phyloP scores from a whole-genome alignment of 257 asterid species.

The Verbascum thapsus region DNA sequence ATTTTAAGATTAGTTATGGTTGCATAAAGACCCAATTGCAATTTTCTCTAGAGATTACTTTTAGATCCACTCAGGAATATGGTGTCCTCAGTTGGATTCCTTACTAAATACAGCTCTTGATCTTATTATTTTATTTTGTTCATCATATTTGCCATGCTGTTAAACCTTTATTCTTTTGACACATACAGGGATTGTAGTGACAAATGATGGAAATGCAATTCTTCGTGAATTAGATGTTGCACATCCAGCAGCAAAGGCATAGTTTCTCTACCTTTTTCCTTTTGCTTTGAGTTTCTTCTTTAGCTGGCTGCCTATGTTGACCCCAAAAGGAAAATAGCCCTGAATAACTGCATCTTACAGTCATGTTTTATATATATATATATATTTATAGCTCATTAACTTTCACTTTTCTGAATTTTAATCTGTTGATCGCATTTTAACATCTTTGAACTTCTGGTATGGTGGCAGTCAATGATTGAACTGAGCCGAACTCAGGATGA shows the following conservation, averaged over 20 bases:
- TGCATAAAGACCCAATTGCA: not conserved
- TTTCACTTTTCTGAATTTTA: not conserved
- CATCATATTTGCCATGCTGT: not conserved
- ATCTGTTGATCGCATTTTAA: constrained; percentile 26
- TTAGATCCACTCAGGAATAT: constrained; percentile 13
- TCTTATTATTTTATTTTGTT: constrained; percentile 9
- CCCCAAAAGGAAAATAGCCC: not conserved
- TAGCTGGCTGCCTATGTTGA: not conserved
- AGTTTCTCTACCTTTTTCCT: constrained; percentile 9
- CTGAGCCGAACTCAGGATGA: constrained; percentile 99
- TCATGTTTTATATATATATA: too few relatives aligned
- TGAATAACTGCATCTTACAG: not conserved
- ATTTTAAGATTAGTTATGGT: constrained; percentile 16
- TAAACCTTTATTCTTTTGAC: constrained; percentile 21
- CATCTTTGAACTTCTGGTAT: constrained; percentile 21
- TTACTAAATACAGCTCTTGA: not conserved
- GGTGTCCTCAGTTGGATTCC: not conserved
- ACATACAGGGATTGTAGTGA: constrained; percentile 85
- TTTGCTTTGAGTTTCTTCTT: not conserved
- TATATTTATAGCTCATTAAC: not conserved
- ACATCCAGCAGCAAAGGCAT: constrained; percentile 95
- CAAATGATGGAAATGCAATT: constrained; percentile 96
- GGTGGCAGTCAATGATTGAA: constrained; percentile 93
- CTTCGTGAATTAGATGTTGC: constrained; percentile 94
- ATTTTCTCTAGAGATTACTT: not conserved